A percentile compares a stretch with the other conserved stretches of the same genome.
Evolutionary conservation across 805 yeast species (phyloP).

Genomic region (Sungouiella blattae): DNA sequence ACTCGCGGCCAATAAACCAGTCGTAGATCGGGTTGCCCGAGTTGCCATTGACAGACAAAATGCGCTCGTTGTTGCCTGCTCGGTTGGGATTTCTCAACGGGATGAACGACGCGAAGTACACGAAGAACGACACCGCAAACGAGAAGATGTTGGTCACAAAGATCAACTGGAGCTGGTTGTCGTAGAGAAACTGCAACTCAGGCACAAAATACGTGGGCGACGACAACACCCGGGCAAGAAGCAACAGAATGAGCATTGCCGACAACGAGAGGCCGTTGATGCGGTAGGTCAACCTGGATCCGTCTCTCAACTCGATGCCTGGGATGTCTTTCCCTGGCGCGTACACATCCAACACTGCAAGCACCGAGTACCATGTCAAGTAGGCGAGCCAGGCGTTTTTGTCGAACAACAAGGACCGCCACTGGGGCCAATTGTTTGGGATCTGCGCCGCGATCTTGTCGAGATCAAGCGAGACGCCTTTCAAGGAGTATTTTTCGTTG

Average conservation of each 20-base stretch:
- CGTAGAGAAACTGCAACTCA: slow-evolving; percentile 74
- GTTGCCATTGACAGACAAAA: slow-evolving; percentile 85
- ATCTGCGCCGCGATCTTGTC: slow-evolving; percentile 33
- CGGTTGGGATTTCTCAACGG: slow-evolving; percentile 54
- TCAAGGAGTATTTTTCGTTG: slow-evolving; percentile 54
- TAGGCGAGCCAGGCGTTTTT: slow-evolving; percentile 59
- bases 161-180: slow-evolving; percentile 63
- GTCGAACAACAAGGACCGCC: slow-evolving; percentile 38
- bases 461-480: slow-evolving; percentile 46
- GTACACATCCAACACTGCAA: slow-evolving; percentile 63
- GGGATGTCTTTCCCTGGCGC: slow-evolving; percentile 59
- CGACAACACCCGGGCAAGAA: slow-evolving; percentile 50
- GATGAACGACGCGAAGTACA: slow-evolving; percentile 65
- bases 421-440: slow-evolving; percentile 21
- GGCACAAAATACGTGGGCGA: slow-evolving; percentile 58
- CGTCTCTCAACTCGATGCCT: slow-evolving; percentile 78
- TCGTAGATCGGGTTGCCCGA: slow-evolving; percentile 73
- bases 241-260: slow-evolving; percentile 28
- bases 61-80: slow-evolving; percentile 54
- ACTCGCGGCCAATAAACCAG: slow-evolving; percentile 96
- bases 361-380: slow-evolving; percentile 63
- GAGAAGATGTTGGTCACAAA: slow-evolving; percentile 64
- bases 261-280: slow-evolving; percentile 75
- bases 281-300: slow-evolving; percentile 63
- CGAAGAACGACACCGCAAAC: slow-evolving; percentile 55